phyloP scores from a whole-genome alignment of 2,329 filamentous ascomycete genomes.

The Nectriaceae sp. region DNA sequence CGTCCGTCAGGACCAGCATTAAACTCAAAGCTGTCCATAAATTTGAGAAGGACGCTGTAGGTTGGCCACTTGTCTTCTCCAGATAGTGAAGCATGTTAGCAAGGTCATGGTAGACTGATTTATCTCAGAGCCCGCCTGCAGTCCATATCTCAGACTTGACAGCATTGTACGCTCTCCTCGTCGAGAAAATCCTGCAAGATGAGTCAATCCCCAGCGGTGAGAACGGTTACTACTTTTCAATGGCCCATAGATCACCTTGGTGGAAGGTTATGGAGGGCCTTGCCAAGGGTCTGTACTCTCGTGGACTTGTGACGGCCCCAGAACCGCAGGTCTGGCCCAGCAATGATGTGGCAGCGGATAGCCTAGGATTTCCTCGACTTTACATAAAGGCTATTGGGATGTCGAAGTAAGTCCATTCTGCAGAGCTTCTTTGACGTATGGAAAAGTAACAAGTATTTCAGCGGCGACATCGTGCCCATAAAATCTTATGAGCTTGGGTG shows the following conservation, averaged over 20 bases:
- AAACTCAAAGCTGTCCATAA: constrained; percentile 31
- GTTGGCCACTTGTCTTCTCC: constrained; percentile 6
- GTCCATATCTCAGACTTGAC: constrained; percentile 35
- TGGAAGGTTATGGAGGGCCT: constrained; percentile 33
- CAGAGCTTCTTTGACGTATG: not conserved
- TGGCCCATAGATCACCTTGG: constrained; percentile 29
- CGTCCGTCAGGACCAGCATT: constrained; percentile 31
- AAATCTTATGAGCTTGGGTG: constrained; percentile 27
- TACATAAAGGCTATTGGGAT: constrained; percentile 28
- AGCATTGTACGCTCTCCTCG: constrained; percentile 30
- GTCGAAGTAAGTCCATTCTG: constrained; percentile 22
- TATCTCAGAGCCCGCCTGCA: constrained; percentile 23
- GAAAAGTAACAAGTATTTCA: not conserved
- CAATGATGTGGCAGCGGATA: constrained; percentile 33
- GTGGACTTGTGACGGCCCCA: constrained; percentile 30
- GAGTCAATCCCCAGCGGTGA: constrained; percentile 29
- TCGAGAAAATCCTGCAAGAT: constrained; percentile 29
- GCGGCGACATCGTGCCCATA: constrained; percentile 17
- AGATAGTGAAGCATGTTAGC: too few species aligned
- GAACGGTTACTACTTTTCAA: constrained; percentile 37
- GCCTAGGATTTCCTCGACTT: constrained; percentile 30
- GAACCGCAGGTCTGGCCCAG: constrained; percentile 30
- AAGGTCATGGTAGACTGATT: too few species aligned
- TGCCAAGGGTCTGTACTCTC: constrained; percentile 26
- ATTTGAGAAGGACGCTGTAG: constrained; percentile 35